phyloP scores from a whole-genome alignment of 2,329 filamentous ascomycete species.

The Phaeosphaeriaceae sp. region DNA sequence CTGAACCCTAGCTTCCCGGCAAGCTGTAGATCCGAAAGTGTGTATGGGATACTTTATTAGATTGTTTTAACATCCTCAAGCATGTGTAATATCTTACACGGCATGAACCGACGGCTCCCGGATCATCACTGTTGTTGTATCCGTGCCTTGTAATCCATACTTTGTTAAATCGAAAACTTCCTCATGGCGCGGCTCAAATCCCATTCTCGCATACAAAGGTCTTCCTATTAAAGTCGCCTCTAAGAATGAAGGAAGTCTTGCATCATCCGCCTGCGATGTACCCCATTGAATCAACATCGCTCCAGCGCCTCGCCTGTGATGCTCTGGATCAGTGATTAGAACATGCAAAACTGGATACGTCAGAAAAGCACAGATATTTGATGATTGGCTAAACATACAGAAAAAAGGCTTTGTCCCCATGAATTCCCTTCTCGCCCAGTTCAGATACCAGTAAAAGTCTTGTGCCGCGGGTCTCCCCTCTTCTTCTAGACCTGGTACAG shows the following conservation, averaged over 20 bases:
- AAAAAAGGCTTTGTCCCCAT: constrained; percentile 47
- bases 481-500: constrained; percentile 29
- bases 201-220: constrained; percentile 48
- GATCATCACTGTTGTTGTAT: constrained; percentile 40
- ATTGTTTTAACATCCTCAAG: background rate
- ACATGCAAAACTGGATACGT: constrained; percentile 37
- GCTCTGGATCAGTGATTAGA: constrained; percentile 45
- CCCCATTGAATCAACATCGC: constrained; percentile 50
- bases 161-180: constrained; percentile 33
- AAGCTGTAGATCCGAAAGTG: too few relatives aligned
- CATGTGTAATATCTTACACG: background rate
- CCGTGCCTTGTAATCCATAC: constrained; percentile 37
- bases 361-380: background rate
- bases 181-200: constrained; percentile 31
- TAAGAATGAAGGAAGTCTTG: constrained; percentile 50
- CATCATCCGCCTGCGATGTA: constrained; percentile 47
- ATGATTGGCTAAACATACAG: constrained; percentile 25
- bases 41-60: background rate
- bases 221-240: constrained; percentile 51
- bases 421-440: constrained; percentile 31
- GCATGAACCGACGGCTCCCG: constrained; percentile 19
- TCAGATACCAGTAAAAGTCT: constrained; percentile 39
- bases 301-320: constrained; percentile 53
- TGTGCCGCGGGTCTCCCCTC: constrained; percentile 29
- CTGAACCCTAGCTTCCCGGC: too few relatives aligned